A percentile compares a stretch with the other conserved stretches of the same genome.
phyloP scores from a whole-genome alignment of 2,329 filamentous ascomycete genomes.

The Coniochaeta pulveracea region DNA sequence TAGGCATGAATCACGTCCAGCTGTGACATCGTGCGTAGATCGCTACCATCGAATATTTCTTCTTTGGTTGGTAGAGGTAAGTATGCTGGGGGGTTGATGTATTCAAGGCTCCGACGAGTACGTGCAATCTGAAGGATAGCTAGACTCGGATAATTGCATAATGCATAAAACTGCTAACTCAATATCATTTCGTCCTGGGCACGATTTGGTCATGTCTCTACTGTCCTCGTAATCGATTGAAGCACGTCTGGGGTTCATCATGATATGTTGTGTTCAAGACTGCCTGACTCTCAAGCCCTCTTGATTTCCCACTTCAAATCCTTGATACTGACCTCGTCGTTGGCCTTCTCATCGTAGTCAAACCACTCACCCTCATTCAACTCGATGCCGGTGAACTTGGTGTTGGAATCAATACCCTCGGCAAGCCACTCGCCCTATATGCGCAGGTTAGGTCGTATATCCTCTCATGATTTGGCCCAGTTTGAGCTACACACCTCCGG shows the following conservation, averaged over 20 bases:
- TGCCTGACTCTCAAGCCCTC: slow-evolving; percentile 52
- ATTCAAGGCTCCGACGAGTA: too few species aligned
- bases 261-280: too few species aligned
- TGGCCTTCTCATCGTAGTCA: slow-evolving; percentile 91
- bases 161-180: too few species aligned
- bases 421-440: slow-evolving; percentile 78
- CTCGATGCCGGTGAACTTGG: slow-evolving; percentile 74
- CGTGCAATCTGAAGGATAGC: too few species aligned
- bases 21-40: slow-evolving; percentile 20
- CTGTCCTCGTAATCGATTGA: too few species aligned
- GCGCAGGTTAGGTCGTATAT: not conserved
- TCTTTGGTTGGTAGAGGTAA: too few species aligned
- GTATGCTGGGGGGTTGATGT: too few species aligned
- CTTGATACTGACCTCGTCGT: slow-evolving; percentile 86
- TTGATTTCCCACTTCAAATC: slow-evolving; percentile 80
- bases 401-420: slow-evolving; percentile 67
- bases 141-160: too few species aligned
- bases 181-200: too few species aligned
- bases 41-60: too few species aligned
- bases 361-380: slow-evolving; percentile 90
- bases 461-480: not conserved
- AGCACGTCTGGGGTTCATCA: too few species aligned
- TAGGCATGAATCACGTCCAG: slow-evolving; percentile 52
- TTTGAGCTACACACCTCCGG: slow-evolving; percentile 59
- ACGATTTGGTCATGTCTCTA: too few species aligned